Conservation (phyloP, 805 yeast species). For the Dipodascopsis uninucleata region DNA sequence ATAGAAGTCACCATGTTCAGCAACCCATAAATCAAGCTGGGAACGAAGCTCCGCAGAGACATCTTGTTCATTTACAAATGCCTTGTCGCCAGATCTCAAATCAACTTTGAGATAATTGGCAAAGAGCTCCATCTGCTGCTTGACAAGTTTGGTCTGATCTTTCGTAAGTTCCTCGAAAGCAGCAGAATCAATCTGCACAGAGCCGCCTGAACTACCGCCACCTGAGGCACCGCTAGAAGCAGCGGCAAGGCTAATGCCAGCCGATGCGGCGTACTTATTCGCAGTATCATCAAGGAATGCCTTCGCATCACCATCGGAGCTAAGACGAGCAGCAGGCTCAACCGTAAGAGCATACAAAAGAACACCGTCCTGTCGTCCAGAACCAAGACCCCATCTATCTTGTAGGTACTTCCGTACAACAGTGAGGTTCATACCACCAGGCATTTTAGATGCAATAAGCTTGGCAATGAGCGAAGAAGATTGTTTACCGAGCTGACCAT, state of each 20-base stretch:
- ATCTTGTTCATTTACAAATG: constrained; percentile 76
- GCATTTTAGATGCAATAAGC: constrained; percentile 95
- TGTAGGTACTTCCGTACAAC: constrained; percentile 88
- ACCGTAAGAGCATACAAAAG: constrained; percentile 76
- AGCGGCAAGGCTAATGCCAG: constrained; percentile 72
- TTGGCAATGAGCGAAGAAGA: constrained; percentile 84
- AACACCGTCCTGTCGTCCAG: constrained; percentile 92
- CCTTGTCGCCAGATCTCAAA: constrained; percentile 84
- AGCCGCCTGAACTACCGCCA: constrained; percentile 61
- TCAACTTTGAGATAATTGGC: constrained; percentile 95
- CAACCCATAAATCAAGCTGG: constrained; percentile 87
- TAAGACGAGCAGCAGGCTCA: constrained; percentile 90
- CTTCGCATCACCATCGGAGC: constrained; percentile 84
- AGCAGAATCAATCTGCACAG: constrained; percentile 89
- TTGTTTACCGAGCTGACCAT: constrained; percentile 89
- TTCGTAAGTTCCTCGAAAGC: constrained; percentile 81
- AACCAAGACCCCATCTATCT: constrained; percentile 85
- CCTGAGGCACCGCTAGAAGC: constrained; percentile 47
- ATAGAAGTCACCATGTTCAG: constrained; percentile 90
- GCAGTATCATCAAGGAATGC: constrained; percentile 77
- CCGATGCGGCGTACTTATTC: constrained; percentile 76
- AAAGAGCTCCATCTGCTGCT: constrained; percentile 81
- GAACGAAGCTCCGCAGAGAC: constrained; percentile 78
- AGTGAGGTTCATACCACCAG: constrained; percentile 96
- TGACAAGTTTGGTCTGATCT: constrained; percentile 66